These are phyloP conservation scores for Perkinsus olseni DNA, from an alignment of 169 alveolate species.

Conservation along the genomic window DNA sequence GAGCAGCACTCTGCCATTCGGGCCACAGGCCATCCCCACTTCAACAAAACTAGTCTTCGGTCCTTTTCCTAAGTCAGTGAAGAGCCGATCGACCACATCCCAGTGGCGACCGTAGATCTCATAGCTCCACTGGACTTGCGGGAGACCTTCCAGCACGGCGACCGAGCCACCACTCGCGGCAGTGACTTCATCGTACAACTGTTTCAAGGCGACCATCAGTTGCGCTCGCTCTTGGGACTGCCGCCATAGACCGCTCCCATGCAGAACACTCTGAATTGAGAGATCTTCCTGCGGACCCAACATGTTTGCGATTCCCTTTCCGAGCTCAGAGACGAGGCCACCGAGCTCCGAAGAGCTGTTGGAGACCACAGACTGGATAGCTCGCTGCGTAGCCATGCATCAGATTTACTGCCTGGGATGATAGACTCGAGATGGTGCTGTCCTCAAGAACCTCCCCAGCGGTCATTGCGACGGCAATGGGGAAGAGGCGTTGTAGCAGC, in stretches of 20 bases:
- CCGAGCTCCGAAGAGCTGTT: neutral
- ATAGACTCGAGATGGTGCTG: no score
- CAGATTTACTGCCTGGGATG: no score
- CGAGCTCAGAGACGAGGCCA: neutral
- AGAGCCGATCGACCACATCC: neutral
- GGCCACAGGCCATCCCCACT: constrained; percentile 3
- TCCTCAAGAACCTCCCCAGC: neutral
- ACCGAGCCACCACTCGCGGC: neutral
- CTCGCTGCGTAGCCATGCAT: neutral
- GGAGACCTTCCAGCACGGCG: neutral
- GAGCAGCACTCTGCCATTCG: neutral
- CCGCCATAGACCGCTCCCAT: neutral
- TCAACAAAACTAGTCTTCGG: neutral
- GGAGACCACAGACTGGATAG: neutral
- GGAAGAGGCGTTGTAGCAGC: neutral
- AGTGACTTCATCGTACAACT: neutral
- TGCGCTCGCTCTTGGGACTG: neutral
- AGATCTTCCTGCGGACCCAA: neutral
- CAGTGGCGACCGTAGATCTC: constrained; percentile 7
- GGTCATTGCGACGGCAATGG: neutral
- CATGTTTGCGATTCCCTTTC: neutral
- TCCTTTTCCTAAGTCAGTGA: neutral
- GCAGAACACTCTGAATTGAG: neutral
- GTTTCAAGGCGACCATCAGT: neutral
- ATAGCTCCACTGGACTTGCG: neutral